A percentile compares a stretch with the other conserved stretches of the same genome.
phyloP scores from a whole-genome alignment of 78 protist genomes.

The Pigoraptor vietnamica region DNA sequence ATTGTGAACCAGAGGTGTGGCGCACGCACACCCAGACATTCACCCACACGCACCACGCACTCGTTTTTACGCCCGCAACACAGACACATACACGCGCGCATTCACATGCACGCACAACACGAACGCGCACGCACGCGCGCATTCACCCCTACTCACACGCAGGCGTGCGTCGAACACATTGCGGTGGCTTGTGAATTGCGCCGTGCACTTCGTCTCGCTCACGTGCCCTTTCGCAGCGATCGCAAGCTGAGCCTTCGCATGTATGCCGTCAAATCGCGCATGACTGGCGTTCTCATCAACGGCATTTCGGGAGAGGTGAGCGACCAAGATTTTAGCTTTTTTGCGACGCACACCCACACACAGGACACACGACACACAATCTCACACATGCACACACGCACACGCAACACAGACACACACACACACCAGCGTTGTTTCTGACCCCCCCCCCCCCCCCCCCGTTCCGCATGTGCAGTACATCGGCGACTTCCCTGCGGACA shows the following conservation, averaged over 20 bases:
- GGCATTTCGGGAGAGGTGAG: slow-evolving; percentile 10
- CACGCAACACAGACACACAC: no score
- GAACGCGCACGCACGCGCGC: no score
- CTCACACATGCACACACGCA: no score
- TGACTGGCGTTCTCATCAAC: slow-evolving; percentile 1
- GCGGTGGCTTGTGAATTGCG: neutral
- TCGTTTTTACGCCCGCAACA: no score
- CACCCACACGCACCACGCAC: no score
- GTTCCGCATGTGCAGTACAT: neutral
- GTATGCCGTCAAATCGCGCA: slow-evolving; percentile 11
- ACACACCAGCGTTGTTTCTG: neutral
- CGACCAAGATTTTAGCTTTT: neutral
- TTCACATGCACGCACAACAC: no score
- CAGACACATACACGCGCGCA: no score
- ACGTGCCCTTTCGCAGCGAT: neutral
- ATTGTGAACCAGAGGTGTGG: neutral
- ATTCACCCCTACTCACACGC: no score
- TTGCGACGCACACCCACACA: no score
- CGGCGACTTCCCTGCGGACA: neutral
- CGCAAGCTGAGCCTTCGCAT: slow-evolving; percentile 3
- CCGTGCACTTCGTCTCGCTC: neutral
- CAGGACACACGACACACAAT: no score
- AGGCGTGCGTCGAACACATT: no score
- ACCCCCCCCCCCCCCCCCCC: neutral
- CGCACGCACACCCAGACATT: neutral